Evolutionary conservation across 352 stramenopile species (phyloP).

Genomic region (Sclerospora graminicola): DNA sequence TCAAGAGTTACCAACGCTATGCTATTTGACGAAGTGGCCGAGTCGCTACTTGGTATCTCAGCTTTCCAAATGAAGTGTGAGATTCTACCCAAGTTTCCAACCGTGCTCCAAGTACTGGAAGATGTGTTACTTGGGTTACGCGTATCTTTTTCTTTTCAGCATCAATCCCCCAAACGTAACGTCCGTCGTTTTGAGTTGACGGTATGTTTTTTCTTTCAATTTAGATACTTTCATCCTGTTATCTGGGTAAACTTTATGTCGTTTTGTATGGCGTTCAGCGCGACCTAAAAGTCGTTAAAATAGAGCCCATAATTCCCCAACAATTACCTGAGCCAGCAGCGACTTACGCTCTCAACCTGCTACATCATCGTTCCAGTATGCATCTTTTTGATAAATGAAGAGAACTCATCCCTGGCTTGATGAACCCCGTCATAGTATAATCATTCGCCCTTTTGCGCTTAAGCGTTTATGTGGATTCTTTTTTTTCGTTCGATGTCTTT

Average conservation of each 20-base stretch:
- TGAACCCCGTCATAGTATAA: too few species aligned
- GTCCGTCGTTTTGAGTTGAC: conserved; percentile 17
- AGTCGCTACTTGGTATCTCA: conserved; percentile 25
- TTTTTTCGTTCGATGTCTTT: too few species aligned
- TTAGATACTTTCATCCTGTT: neutral
- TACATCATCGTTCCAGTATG: conserved; percentile 6
- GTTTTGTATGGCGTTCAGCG: conserved; percentile 11
- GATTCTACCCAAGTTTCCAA: conserved; percentile 27
- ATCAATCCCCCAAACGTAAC: conserved; percentile 9
- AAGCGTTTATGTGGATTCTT: too few species aligned
- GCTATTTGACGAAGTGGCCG: conserved; percentile 39
- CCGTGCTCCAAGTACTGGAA: conserved; percentile 30
- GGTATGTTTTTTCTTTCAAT: conserved; percentile 9
- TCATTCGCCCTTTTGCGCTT: too few species aligned
- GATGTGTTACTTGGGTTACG: conserved; percentile 41
- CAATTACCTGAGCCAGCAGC: conserved; percentile 36
- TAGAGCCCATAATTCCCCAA: conserved; percentile 28
- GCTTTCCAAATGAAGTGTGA: conserved; percentile 19
- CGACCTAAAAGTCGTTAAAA: conserved; percentile 36
- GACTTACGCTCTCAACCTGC: conserved; percentile 24
- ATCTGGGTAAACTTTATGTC: neutral
- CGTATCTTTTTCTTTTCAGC: conserved; percentile 39
- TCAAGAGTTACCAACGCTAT: conserved; percentile 25
- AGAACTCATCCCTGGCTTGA: too few species aligned
- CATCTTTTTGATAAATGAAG: too few species aligned